Evolutionary conservation across 306 rosid species (phyloP).

Genomic region (Rosa rugosa): DNA sequence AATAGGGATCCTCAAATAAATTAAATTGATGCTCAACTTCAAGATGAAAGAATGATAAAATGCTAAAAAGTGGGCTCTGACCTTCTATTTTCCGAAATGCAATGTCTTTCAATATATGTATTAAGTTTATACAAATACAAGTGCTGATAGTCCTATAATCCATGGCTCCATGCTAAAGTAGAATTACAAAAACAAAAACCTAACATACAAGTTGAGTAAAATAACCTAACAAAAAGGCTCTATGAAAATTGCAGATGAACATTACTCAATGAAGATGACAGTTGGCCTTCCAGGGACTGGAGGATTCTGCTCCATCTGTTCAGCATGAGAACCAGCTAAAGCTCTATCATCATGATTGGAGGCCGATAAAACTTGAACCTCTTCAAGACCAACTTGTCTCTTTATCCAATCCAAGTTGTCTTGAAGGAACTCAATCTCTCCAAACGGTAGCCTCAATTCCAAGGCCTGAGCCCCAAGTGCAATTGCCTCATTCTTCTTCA

Average conservation of each 20-base stretch:
- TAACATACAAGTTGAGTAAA: too few species aligned
- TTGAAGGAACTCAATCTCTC: slow-evolving; percentile 73
- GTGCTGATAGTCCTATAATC: not conserved
- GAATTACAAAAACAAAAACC: too few species aligned
- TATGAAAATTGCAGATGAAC: too few species aligned
- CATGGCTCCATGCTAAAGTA: too few species aligned
- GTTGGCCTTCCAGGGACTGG: slow-evolving; percentile 89
- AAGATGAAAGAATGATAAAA: slow-evolving; percentile 19
- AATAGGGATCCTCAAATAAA: not conserved
- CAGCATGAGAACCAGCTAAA: slow-evolving; percentile 60
- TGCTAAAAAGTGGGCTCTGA: not conserved
- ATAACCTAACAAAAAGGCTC: too few species aligned
- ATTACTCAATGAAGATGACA: slow-evolving; percentile 48
- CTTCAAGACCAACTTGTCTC: slow-evolving; percentile 75
- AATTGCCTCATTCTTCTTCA: slow-evolving; percentile 72
- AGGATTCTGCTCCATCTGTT: slow-evolving; percentile 65
- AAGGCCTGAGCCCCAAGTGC: slow-evolving; percentile 71
- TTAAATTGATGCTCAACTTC: slow-evolving; percentile 26
- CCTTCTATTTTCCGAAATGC: too few species aligned
- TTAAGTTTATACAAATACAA: too few species aligned
- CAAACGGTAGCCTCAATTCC: slow-evolving; percentile 76
- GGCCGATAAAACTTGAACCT: slow-evolving; percentile 61
- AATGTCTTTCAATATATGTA: too few species aligned
- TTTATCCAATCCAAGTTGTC: slow-evolving; percentile 77
- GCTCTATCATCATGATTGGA: slow-evolving; percentile 50